phyloP scores from a whole-genome alignment of 345 rosid species.

The Rhizophora mangle region DNA sequence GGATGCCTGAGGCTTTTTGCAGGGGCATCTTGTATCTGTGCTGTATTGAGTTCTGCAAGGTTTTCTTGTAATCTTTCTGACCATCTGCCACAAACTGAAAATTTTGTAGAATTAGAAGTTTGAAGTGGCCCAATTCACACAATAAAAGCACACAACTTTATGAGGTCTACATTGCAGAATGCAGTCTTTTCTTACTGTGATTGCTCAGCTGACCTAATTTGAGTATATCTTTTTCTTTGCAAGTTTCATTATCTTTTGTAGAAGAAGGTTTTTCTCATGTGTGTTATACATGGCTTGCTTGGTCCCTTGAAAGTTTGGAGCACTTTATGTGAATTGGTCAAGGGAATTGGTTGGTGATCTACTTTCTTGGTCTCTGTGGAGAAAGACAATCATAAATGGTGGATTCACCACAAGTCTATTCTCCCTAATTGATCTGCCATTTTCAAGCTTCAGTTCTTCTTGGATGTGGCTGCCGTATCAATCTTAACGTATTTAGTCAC shows the following conservation, averaged over 20 bases:
- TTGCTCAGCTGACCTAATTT: not conserved
- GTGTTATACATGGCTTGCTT: no score
- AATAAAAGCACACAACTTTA: conserved; percentile 11
- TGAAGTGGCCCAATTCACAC: not conserved
- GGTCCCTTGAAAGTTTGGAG: no score
- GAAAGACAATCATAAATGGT: no score
- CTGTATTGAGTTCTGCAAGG: conserved; percentile 12
- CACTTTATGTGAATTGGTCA: conserved; percentile 6
- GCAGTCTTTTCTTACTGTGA: conserved; percentile 2
- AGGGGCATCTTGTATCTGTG: conserved; percentile 2
- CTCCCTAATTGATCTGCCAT: no score
- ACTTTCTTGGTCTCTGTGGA: no score
- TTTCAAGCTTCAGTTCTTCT: no score
- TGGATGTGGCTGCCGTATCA: no score
- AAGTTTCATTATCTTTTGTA: not conserved
- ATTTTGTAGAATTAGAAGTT: not conserved
- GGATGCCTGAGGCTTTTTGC: conserved; percentile 16
- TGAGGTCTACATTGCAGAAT: not conserved
- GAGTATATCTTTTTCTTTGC: not conserved
- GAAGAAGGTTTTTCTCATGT: not conserved
- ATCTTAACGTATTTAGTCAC: no score
- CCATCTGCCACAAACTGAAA: not conserved
- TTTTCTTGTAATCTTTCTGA: not conserved
- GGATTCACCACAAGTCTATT: no score
- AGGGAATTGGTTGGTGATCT: no score